Percentiles rank a stretch among this genome's conserved stretches.
phyloP scores from a whole-genome alignment of 1,284 basidiomycete species.

The Tilletia walkeri region DNA sequence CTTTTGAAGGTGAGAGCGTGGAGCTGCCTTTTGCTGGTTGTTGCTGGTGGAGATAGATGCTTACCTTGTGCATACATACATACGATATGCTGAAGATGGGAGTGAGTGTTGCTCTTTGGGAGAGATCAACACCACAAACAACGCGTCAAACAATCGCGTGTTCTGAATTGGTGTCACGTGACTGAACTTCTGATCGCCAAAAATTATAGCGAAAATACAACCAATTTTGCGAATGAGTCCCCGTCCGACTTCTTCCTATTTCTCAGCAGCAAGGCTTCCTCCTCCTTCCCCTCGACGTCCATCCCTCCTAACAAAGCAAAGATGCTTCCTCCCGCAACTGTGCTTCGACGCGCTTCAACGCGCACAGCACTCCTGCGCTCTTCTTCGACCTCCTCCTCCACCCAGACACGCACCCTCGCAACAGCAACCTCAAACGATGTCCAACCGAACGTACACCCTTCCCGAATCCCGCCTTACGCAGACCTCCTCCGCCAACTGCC shows the following conservation, averaged over 20 bases:
- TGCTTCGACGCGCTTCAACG: neutral
- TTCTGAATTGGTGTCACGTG: neutral
- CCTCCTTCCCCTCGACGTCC: neutral
- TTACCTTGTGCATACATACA: too few species aligned
- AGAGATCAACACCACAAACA: neutral
- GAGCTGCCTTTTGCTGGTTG: too few species aligned
- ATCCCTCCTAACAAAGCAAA: neutral
- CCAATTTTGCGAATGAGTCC: neutral
- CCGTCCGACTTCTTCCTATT: neutral
- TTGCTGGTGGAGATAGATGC: too few species aligned
- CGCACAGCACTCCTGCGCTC: neutral
- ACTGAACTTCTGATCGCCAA: too few species aligned
- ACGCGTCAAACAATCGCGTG: neutral
- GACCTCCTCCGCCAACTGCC: slow-evolving; percentile 73
- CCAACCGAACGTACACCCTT: slow-evolving; percentile 31
- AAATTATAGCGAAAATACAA: neutral
- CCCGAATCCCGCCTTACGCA: slow-evolving; percentile 72
- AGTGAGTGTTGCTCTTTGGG: neutral
- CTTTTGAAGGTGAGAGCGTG: too few species aligned
- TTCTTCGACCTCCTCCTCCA: neutral
- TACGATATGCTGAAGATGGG: neutral
- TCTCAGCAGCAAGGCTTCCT: neutral
- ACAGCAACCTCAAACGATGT: slow-evolving; percentile 2
- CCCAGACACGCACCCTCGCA: neutral
- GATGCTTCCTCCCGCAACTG: slow-evolving; percentile 7